Percentiles rank a stretch among this genome's conserved stretches.
Evolutionary conservation across 129 eudicot genomes (phyloP).

Genomic region (Tagetes patula): DNA sequence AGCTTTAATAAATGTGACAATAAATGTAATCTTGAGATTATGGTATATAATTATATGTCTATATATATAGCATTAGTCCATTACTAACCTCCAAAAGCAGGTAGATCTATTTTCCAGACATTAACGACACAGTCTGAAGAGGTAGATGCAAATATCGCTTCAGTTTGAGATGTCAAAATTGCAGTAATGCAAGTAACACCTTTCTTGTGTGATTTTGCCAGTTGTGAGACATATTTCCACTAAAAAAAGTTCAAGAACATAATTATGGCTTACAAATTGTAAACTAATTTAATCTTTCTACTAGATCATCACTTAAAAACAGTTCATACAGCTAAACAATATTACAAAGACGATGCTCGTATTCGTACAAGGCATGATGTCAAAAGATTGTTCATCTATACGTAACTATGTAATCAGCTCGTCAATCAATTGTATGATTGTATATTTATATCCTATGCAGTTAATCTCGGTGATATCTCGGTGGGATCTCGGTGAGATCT

Average conservation of each 20-base stretch:
- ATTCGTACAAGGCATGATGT: not conserved
- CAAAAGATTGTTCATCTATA: conserved; percentile 8
- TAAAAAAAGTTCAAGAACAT: conserved; percentile 22
- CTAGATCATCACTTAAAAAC: not conserved
- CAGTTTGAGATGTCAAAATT: conserved; percentile 49
- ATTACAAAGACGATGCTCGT: not conserved
- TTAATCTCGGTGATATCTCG: too few species aligned
- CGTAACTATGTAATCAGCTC: not conserved
- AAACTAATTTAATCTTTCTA: not conserved
- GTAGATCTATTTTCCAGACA: conserved; percentile 65
- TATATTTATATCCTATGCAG: not conserved
- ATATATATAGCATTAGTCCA: not conserved
- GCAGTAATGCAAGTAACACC: conserved; percentile 87
- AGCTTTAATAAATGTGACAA: not conserved
- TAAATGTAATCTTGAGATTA: conserved; percentile 18
- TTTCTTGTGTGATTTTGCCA: conserved; percentile 73
- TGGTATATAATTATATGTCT: not conserved
- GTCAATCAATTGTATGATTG: too few species aligned
- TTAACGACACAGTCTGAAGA: conserved; percentile 83
- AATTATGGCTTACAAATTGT: not conserved
- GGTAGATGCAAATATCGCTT: conserved; percentile 72
- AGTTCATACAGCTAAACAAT: not conserved
- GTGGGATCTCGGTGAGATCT: too few species aligned
- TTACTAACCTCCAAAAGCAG: conserved; percentile 56
- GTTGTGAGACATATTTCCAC: conserved; percentile 85